Base-by-base conservation (phyloP, 2,329 filamentous ascomycete species). In the Calycina herbarum region DNA sequence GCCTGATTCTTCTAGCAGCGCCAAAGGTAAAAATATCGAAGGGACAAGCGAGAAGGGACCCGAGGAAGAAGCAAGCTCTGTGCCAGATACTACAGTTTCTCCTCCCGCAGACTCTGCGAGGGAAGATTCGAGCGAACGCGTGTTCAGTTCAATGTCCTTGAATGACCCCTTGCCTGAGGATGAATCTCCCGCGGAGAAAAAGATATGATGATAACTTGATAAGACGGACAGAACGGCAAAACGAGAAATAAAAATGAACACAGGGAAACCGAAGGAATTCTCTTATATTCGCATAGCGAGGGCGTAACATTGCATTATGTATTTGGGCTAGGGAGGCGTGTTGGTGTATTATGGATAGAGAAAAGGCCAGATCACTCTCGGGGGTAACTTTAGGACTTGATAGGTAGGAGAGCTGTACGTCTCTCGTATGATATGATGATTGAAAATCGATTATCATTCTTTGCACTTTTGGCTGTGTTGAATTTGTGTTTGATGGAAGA, bases 101-200 rank as follows among this genome's bases (percentile, higher is more conserved):
- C 13, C 11, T 40, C 13, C 11, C 38, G 38, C 38, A 40, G 13
- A 40, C 38, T 15, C 38, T 40, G 3, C 38, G 13, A 40, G 11
- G 5, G 48, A 24, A 54, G 20, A 20, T 13, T 27, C 48, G 13
- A 54, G 10, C 20, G 48, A 54, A 24, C 48, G 10, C 20, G 48
- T 54, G 10, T 54, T 54, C 48, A 27, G 48, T 24, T 54, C 48
- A n/a, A 54, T 54, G 48, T 54, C 48, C 20, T 54, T 54, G 48
- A 54, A 54, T 24, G 24, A 24, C 20, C 48, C 48, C 10, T 13
- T 20, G 20, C 20, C 20, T 54, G 27, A 54, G 1, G 48, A 24
- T 27, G 24, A 54, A 13, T 11, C 2, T 11, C 20, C 10, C 20
- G 20, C 27, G 24, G n/a, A 54, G n/a, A 5, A 27, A 54, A 13